These are phyloP conservation scores for Trichoderma virens DNA, from an alignment of 495 filamentous ascomycete species.

Conservation along the genomic window DNA sequence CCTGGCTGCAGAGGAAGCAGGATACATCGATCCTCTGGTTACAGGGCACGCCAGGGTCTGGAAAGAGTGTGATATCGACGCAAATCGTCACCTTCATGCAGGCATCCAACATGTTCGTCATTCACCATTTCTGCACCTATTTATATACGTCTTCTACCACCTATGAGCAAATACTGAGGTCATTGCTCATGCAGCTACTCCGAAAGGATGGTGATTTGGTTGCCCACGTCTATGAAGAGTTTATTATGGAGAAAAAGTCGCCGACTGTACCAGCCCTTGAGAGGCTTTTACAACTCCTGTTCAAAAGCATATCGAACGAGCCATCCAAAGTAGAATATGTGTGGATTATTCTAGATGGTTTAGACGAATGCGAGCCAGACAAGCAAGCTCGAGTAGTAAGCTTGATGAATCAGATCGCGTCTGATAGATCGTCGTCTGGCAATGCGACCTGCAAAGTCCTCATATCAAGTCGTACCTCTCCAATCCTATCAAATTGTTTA, in stretches of 20 bases:
- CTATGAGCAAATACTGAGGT: constrained; percentile 25
- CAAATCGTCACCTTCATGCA: constrained; percentile 20
- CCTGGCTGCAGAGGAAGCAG: constrained; percentile 18
- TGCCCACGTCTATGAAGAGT: constrained; percentile 21
- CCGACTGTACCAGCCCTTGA: constrained; percentile 17
- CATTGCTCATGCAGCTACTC: constrained; percentile 23
- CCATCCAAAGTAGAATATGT: constrained; percentile 13
- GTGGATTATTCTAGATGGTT: constrained; percentile 21
- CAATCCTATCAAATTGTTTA: constrained; percentile 8
- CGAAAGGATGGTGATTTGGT: constrained; percentile 18
- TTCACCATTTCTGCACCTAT: constrained; percentile 24
- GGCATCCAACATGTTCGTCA: constrained; percentile 12
- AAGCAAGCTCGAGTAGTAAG: constrained; percentile 20
- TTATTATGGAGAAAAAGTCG: constrained; percentile 14
- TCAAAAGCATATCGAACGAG: constrained; percentile 11
- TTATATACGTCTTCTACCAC: constrained; percentile 21
- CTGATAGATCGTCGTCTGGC: neutral
- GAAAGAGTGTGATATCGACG: constrained; percentile 24
- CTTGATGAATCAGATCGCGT: constrained; percentile 17
- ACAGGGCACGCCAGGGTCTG: constrained; percentile 23
- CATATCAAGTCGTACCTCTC: constrained; percentile 17
- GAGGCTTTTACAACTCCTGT: constrained; percentile 15
- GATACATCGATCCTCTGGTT: constrained; percentile 20
- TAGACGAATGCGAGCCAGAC: constrained; percentile 24
- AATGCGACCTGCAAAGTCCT: constrained; percentile 19